Percentiles rank a stretch among this genome's conserved stretches.
These are phyloP conservation scores for Candida maltosa DNA, from an alignment of 805 yeast genomes.

Conservation along the genomic window DNA sequence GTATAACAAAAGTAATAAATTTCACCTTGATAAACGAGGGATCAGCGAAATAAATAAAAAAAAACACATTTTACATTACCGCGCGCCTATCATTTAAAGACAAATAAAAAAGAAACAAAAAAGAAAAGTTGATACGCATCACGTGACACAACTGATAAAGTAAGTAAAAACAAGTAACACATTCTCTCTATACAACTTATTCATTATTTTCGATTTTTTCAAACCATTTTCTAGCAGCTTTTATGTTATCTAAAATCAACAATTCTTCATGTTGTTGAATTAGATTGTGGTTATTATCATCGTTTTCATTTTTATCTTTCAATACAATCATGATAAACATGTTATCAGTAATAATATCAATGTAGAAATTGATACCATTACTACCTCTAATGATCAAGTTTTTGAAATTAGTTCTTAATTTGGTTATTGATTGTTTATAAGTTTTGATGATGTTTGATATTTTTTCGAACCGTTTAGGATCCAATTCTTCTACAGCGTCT, in stretches of 20 bases:
- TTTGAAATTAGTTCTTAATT: slow-evolving; percentile 79
- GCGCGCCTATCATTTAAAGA: background rate
- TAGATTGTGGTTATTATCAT: slow-evolving; percentile 17
- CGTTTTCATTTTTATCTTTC: slow-evolving; percentile 31
- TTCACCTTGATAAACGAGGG: too few species aligned
- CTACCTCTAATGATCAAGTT: slow-evolving; percentile 68
- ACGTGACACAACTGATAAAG: too few species aligned
- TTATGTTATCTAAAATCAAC: slow-evolving; percentile 53
- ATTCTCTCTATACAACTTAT: slow-evolving; percentile 6
- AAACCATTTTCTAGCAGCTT: slow-evolving; percentile 54
- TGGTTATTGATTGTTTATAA: slow-evolving; percentile 87
- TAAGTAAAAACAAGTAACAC: too few species aligned
- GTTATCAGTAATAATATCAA: slow-evolving; percentile 57
- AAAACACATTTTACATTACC: background rate
- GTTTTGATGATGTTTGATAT: slow-evolving; percentile 92
- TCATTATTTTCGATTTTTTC: slow-evolving; percentile 35
- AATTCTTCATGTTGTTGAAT: slow-evolving; percentile 34
- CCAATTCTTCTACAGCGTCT: slow-evolving; percentile 39
- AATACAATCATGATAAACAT: slow-evolving; percentile 61
- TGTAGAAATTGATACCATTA: slow-evolving; percentile 42
- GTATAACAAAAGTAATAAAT: too few species aligned
- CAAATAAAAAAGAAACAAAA: too few species aligned
- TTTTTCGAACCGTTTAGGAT: slow-evolving; percentile 92
- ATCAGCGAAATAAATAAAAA: background rate
- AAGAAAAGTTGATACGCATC: too few species aligned